These are phyloP conservation scores for Fusarium illudens DNA, from an alignment of 2,329 filamentous ascomycete species.

Conservation along the genomic window DNA sequence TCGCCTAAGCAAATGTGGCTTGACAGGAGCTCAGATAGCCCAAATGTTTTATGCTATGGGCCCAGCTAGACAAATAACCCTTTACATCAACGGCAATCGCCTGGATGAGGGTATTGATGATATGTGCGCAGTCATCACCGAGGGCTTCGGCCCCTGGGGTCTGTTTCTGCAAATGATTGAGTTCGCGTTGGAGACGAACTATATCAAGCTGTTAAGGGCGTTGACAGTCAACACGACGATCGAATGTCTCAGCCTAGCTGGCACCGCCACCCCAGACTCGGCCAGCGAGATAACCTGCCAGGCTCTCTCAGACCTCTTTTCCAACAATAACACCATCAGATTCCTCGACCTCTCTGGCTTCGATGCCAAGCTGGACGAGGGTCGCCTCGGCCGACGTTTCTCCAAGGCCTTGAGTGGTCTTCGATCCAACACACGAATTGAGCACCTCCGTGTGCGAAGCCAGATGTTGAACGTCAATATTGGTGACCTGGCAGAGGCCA, in stretches of 20 bases:
- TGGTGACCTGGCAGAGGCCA: constrained; percentile 60
- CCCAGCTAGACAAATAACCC: constrained; percentile 55
- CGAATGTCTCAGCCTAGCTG: constrained; percentile 61
- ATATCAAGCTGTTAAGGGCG: constrained; percentile 59
- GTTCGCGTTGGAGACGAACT: constrained; percentile 61
- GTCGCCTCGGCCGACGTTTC: constrained; percentile 63
- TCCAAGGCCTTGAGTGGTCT: constrained; percentile 60
- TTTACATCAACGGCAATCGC: constrained; percentile 61
- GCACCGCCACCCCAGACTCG: constrained; percentile 60
- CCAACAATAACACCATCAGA: constrained; percentile 59
- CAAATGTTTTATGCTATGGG: constrained; percentile 62
- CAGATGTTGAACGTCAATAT: constrained; percentile 64
- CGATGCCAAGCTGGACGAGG: constrained; percentile 65
- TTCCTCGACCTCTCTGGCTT: constrained; percentile 66
- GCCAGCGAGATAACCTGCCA: constrained; percentile 57
- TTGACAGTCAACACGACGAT: constrained; percentile 61
- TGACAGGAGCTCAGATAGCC: constrained; percentile 60
- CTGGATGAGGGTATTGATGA: constrained; percentile 62
- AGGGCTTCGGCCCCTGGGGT: constrained; percentile 58
- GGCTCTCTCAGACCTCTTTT: constrained; percentile 60
- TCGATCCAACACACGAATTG: constrained; percentile 53
- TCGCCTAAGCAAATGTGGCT: constrained; percentile 60
- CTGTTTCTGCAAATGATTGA: constrained; percentile 67
- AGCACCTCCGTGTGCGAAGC: constrained; percentile 64
- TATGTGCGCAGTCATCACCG: constrained; percentile 57